Base-by-base conservation (phyloP, 2,329 filamentous ascomycete genomes). In the Aspergillus sp. region DNA sequence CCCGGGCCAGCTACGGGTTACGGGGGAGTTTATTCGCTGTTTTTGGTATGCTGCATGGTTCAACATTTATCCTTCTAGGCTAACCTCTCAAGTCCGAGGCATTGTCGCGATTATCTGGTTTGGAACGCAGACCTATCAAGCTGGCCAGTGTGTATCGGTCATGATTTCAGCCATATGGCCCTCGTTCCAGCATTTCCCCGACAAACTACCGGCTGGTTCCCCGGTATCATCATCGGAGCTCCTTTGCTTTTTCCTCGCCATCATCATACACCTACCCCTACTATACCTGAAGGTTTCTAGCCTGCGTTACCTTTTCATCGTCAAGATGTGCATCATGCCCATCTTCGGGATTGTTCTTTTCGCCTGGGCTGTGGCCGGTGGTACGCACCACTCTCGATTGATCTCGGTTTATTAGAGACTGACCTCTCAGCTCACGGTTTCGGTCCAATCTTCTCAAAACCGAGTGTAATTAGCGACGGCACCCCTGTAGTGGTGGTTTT, bases 91-190 rank as follows among this genome's bases (percentile, higher is more conserved):
- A 55, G 53, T 55, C 26, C 50, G 53, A 4, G 53, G 50, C 14
- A 35, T 55, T 20, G 50, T 55, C 44, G 53, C 53, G 14, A 53
- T 55, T 7, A 55, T 55, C 45, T 55, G 53, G 53, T 55, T 55
- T 35, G 53, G 53, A 17, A 55, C 53, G 1, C 53, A 55, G 14
- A 55, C 50, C 17, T 55, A 47, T 45, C 53, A 55, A 17, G 43
- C 50, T 2, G 53, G 53, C 30, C 38, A 55, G 36, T 53, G 53
- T 46, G 46, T 55, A 4, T 43, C 50, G 2, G 50, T 47, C 1
- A 55, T 55, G 53, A 47, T 55, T 33, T 43, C 46, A 36, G 53
- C 53, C 47, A 55, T 55, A 43, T 55, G 53, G 53, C 53, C 53
- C 11, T 55, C 53, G 3, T 55, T 55, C 33, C 42, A 53, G n/a